Evolutionary conservation across 2,329 filamentous ascomycete species (phyloP), one percentile per base, ranked within the genome.

Genomic region (Diaporthe longicolla): DNA sequence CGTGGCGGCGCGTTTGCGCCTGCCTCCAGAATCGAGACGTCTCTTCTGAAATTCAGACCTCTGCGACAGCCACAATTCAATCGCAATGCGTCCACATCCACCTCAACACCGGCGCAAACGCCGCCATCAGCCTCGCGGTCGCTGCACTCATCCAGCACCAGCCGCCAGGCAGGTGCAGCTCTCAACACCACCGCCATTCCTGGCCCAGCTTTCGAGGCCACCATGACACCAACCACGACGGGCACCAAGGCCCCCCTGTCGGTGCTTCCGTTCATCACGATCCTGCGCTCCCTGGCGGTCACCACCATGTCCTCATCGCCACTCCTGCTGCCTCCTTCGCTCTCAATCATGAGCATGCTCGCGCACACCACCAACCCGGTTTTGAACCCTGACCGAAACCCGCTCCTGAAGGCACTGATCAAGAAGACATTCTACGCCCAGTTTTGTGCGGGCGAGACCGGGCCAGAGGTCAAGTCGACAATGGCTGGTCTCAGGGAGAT

Each of bases 401-500:
- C 90, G 0, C 61, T 96, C 1, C 87, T 97, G 21, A 89, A 91
- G 57, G 89, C 86, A 74, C 80, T 95, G 55, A 86, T 98, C 66
- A 95, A 95, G 81, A 90, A 92, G 80, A 97, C 94, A 0, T 95
- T 98, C 79, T 98, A 98, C 82, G 91, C 92, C 32, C 95, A 98
- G 79, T 98, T 97, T 83, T 98, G 95, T 82, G 94, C 94, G 0
- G 95, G 95, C 37, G 93, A 95, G 83, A 93, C 90, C 65, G 86
- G 89, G 0, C 79, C 82, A 1, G 94, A 98, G 82, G 93, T 97
- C 2, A 85, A 87, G 55, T 83, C 81, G 40, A 95, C 93, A 0
- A 89, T 95, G 40, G 80, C 87, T 1, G 85, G 87, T 2, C 86
- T 97, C 13, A 94, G 94, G 82, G 82, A 86, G 43, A 91, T 96